Evolutionary conservation across 768 basidiomycete genomes (phyloP), one percentile per base, ranked within the genome.

Genomic region (Tubosaeta sp.): DNA sequence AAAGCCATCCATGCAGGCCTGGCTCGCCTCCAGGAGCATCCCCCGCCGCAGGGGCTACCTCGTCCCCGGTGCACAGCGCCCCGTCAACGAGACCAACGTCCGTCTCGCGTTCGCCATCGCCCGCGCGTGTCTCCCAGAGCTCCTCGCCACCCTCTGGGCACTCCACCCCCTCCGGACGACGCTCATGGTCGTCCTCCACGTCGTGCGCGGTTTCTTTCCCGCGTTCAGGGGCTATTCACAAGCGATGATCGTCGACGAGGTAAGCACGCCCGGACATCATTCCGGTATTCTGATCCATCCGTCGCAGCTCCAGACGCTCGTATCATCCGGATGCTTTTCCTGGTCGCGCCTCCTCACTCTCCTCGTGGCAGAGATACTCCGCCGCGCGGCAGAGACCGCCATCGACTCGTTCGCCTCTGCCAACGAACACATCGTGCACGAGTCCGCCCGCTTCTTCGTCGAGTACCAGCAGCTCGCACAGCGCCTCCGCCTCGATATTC

Each of bases 211-310:
- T 54, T 70, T 86, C 52, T 82, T 90, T 62, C 89, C 89, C 31
- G 90, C 88, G 10, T 86, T 87, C 68, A 80, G 87, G 69, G 85
- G 87, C 54, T 91, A 89, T 73, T 90, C 90, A 9, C 90, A 91
- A 76, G 88, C 88, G 48, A 70, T 88, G 67, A 87, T 91, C 58
- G 82, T 91, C 57, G 84, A 92, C 69, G 87, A 92, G 79, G 89
- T 86, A 47, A 30, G 83, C 67, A 34, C 49, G 21, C 44, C 50
- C 35, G 45, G 47, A 54, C 54, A 54, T 57, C 24, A 30, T 53
- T 29, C 43, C 34, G 30, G 48, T 51, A 18, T n/a, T 19, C 32
- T 46, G 27, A 46, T 38, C 8, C 42, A 53, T 32, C 38, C 42
- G 30, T 45, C 52, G 40, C 62, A 91, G 89, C 70, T 91, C 39